phyloP scores from a whole-genome alignment of 2,329 filamentous ascomycete species.

The Cyphellophora attinorum region DNA sequence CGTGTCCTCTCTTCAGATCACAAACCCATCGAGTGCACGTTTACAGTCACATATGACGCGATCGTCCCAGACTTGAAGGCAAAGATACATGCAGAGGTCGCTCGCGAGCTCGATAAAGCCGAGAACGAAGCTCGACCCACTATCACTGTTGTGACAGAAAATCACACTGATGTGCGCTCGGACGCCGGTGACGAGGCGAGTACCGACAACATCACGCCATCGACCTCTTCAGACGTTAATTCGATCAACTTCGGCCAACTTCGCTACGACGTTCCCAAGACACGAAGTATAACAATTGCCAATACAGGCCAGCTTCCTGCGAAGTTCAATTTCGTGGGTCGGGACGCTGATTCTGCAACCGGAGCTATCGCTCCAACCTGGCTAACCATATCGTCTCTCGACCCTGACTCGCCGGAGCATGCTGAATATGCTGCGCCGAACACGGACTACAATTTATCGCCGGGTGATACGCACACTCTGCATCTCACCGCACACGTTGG shows the following conservation, averaged over 20 bases:
- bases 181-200: constrained; percentile 26
- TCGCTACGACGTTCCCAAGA: constrained; percentile 56
- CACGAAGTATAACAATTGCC: constrained; percentile 67
- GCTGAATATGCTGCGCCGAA: neutral
- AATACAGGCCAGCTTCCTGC: constrained; percentile 83
- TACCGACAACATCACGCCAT: constrained; percentile 27
- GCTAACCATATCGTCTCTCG: neutral
- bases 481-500: constrained; percentile 58
- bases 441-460: constrained; percentile 57
- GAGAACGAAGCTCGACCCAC: constrained; percentile 84
- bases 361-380: neutral
- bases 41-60: constrained; percentile 75
- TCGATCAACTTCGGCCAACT: constrained; percentile 72
- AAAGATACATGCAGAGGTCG: constrained; percentile 76
- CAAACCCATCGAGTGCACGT: constrained; percentile 79
- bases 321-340: constrained; percentile 69
- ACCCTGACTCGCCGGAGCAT: neutral
- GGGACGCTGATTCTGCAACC: constrained; percentile 42
- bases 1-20: constrained; percentile 87
- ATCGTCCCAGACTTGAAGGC: constrained; percentile 78
- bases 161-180: constrained; percentile 24
- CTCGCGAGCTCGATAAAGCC: constrained; percentile 74
- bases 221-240: constrained; percentile 31
- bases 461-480: constrained; percentile 70
- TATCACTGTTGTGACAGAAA: constrained; percentile 73